These are phyloP conservation scores for Knufia fluminis DNA, from an alignment of 2,329 filamentous ascomycete genomes.

Conservation along the genomic window DNA sequence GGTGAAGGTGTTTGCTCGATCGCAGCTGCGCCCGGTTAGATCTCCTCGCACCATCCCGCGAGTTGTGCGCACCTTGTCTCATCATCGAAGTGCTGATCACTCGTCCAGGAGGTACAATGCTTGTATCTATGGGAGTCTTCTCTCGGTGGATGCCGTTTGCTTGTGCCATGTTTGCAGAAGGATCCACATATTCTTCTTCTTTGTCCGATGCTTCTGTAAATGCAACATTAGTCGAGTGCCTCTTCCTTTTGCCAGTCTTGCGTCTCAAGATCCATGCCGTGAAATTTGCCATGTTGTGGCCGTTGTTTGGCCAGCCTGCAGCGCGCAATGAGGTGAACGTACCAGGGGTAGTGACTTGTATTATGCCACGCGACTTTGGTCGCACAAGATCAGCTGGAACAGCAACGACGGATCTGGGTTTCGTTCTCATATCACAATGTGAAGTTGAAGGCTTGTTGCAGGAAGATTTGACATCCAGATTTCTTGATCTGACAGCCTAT, in stretches of 20 bases:
- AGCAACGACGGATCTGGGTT: constrained; percentile 9
- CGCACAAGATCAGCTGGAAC: constrained; percentile 11
- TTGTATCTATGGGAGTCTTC: constrained; percentile 15
- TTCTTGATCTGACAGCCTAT: neutral
- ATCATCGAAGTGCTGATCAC: constrained; percentile 20
- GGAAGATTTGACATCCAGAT: neutral
- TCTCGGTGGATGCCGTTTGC: constrained; percentile 20
- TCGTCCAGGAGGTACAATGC: constrained; percentile 15
- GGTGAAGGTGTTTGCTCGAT: constrained; percentile 20
- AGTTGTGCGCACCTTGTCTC: constrained; percentile 16
- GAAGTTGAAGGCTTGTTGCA: neutral
- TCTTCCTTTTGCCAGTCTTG: constrained; percentile 3
- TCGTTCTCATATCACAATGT: constrained; percentile 12
- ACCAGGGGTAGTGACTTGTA: neutral
- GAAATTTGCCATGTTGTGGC: neutral
- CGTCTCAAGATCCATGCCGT: neutral
- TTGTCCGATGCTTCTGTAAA: constrained; percentile 2
- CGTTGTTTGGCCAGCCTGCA: neutral
- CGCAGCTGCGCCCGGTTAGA: constrained; percentile 1
- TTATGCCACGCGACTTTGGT: constrained; percentile 6
- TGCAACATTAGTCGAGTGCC: constrained; percentile 9
- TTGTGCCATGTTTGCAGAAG: constrained; percentile 16
- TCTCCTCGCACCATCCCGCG: neutral
- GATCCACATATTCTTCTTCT: constrained; percentile 10
- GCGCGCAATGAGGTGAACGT: neutral